Percentiles rank a stretch among this genome's conserved stretches.
phyloP scores from a whole-genome alignment of 2,329 filamentous ascomycete species.

The Fusarium sterilihyphosum region DNA sequence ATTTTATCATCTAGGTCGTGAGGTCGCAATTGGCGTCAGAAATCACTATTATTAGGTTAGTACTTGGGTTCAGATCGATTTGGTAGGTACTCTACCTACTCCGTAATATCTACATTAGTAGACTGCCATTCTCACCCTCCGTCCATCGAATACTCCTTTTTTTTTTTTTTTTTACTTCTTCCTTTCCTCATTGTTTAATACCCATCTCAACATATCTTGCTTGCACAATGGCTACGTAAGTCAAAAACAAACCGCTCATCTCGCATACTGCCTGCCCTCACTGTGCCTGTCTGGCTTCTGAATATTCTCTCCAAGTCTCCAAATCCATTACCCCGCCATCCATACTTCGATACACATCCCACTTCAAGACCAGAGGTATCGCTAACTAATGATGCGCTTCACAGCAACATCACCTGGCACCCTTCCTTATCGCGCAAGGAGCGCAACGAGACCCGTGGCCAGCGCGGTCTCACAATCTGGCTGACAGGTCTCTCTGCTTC shows the following conservation, averaged over 20 bases:
- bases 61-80: not conserved
- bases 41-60: constrained; percentile 6
- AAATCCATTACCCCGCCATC: constrained; percentile 29
- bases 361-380: constrained; percentile 14
- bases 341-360: constrained; percentile 2
- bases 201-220: not conserved
- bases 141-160: not conserved
- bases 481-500: constrained; percentile 96
- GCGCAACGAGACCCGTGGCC: constrained; percentile 78
- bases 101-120: not conserved
- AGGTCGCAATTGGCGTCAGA: constrained; percentile 6
- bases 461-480: constrained; percentile 95
- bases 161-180: not conserved
- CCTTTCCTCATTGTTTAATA: constrained; percentile 2
- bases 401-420: constrained; percentile 92
- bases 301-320: constrained; percentile 3
- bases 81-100: not conserved
- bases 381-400: constrained; percentile 7
- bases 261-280: not conserved
- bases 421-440: constrained; percentile 80
- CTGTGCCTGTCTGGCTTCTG: not conserved
- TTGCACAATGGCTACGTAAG: constrained; percentile 49
- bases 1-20: constrained; percentile 15
- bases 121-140: not conserved
- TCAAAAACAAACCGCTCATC: constrained; percentile 1